Conservation (phyloP, 139 green algal species). For the Ostreobium quekettii region DNA sequence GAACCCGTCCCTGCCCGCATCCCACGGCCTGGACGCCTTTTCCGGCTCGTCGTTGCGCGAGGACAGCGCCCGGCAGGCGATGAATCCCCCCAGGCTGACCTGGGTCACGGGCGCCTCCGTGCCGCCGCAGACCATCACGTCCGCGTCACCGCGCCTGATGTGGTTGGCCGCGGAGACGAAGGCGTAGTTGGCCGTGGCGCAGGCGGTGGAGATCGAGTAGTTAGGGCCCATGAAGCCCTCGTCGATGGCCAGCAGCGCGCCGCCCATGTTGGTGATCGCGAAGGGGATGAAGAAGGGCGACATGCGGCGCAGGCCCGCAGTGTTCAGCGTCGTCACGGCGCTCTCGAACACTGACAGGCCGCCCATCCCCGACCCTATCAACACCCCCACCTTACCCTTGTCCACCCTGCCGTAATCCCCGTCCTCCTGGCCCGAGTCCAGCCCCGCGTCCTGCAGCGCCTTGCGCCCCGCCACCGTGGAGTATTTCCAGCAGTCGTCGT, state of each 20-base stretch:
- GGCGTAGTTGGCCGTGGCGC: slow-evolving; percentile 93
- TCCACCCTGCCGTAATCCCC: slow-evolving; percentile 73
- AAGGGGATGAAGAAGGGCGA: slow-evolving; percentile 99
- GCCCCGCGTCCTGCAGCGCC: slow-evolving; percentile 57
- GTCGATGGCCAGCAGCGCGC: slow-evolving; percentile 87
- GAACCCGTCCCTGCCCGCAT: slow-evolving; percentile 92
- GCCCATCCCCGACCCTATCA: slow-evolving; percentile 92
- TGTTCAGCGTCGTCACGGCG: slow-evolving; percentile 31
- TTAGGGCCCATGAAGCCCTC: slow-evolving; percentile 92
- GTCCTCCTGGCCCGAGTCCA: slow-evolving; percentile 58
- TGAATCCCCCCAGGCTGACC: slow-evolving; percentile 93
- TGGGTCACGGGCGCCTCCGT: slow-evolving; percentile 93
- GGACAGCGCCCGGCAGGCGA: slow-evolving; percentile 90
- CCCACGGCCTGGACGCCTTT: slow-evolving; percentile 90
- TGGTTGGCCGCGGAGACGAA: slow-evolving; percentile 90
- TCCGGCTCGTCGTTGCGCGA: slow-evolving; percentile 78
- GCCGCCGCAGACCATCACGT: slow-evolving; percentile 91
- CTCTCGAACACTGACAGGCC: slow-evolving; percentile 83
- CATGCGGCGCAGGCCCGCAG: slow-evolving; percentile 88
- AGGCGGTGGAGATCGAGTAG: slow-evolving; percentile 97
- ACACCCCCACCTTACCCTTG: slow-evolving; percentile 69
- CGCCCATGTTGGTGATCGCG: slow-evolving; percentile 99
- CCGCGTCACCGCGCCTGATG: slow-evolving; percentile 57
- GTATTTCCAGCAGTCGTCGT: slow-evolving; percentile 96
- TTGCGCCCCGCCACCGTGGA: slow-evolving; percentile 85